Evolutionary conservation across 2,329 filamentous ascomycete genomes (phyloP).

Genomic region (Drechslerella dactyloides): DNA sequence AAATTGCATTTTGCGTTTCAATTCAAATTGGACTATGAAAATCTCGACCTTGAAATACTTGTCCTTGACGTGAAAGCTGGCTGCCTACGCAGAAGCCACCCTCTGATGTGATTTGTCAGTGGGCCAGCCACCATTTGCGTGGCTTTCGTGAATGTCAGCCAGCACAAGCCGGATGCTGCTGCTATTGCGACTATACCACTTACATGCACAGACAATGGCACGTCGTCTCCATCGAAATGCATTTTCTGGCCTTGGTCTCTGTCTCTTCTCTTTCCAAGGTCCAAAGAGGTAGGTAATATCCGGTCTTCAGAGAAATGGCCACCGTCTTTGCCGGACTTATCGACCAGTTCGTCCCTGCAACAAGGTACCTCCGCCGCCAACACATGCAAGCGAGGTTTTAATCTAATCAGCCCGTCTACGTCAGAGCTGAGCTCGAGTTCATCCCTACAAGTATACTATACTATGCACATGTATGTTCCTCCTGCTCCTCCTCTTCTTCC

Average conservation of each 20-base stretch:
- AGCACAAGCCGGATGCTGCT: conserved; percentile 27
- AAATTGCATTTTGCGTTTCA: conserved; percentile 49
- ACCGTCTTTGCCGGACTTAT: conserved; percentile 16
- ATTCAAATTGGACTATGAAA: conserved; percentile 43
- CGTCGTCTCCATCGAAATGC: conserved; percentile 16
- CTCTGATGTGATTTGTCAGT: conserved; percentile 37
- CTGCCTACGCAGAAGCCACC: conserved; percentile 45
- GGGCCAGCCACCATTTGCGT: conserved; percentile 11
- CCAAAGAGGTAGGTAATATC: conserved; percentile 47
- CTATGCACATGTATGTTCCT: not conserved
- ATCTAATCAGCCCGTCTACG: conserved; percentile 20
- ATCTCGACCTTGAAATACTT: conserved; percentile 41
- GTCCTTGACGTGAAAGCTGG: conserved; percentile 26
- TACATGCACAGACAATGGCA: conserved; percentile 25
- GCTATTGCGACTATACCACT: conserved; percentile 24
- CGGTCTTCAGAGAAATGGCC: conserved; percentile 18
- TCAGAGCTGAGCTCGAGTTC: conserved; percentile 7
- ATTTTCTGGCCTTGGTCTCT: not conserved
- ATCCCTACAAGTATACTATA: too few species aligned
- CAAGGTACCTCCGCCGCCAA: conserved; percentile 32
- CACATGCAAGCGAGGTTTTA: conserved; percentile 29
- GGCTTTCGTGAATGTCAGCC: conserved; percentile 29
- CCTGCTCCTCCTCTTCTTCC: not conserved
- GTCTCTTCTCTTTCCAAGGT: conserved; percentile 1
- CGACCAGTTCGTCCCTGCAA: conserved; percentile 44